Evolutionary conservation across 1,284 basidiomycete genomes (phyloP).

Genomic region (Puccinia coronata): DNA sequence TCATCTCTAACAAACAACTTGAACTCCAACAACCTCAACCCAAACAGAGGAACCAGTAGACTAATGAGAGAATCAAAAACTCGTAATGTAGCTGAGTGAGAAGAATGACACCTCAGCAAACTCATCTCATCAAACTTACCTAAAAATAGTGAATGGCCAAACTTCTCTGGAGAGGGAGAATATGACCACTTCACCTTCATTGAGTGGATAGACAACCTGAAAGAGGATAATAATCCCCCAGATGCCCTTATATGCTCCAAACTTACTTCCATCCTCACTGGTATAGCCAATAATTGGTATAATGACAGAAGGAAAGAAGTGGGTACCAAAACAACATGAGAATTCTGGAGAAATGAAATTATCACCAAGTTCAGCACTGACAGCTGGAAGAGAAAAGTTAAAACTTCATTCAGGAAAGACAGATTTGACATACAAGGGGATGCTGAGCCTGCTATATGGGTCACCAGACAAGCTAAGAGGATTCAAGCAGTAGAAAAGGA

Average conservation of each 20-base stretch:
- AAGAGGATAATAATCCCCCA: not conserved
- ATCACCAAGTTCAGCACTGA: not conserved
- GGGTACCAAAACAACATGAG: not conserved
- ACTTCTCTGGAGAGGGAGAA: not conserved
- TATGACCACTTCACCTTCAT: constrained; percentile 8
- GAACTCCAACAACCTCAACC: too few relatives aligned
- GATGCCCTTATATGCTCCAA: not conserved
- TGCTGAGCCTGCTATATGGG: not conserved
- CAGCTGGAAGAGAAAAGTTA: not conserved
- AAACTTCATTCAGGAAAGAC: not conserved
- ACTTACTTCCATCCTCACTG: not conserved
- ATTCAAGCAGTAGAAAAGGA: not conserved
- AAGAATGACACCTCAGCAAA: not conserved
- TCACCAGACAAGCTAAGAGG: not conserved
- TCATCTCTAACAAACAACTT: too few relatives aligned
- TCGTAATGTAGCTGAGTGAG: not conserved
- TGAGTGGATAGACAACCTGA: constrained; percentile 2
- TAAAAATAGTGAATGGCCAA: not conserved
- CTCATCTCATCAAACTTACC: not conserved
- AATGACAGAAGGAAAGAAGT: not conserved
- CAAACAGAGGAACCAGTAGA: too few relatives aligned
- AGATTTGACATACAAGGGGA: not conserved
- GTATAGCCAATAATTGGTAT: not conserved
- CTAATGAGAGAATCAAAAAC: not conserved
- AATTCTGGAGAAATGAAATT: not conserved